Evolutionary conservation across 2,329 filamentous ascomycete genomes (phyloP), one percentile per base, ranked within the genome.

Genomic region (Scedosporium minutisporum): DNA sequence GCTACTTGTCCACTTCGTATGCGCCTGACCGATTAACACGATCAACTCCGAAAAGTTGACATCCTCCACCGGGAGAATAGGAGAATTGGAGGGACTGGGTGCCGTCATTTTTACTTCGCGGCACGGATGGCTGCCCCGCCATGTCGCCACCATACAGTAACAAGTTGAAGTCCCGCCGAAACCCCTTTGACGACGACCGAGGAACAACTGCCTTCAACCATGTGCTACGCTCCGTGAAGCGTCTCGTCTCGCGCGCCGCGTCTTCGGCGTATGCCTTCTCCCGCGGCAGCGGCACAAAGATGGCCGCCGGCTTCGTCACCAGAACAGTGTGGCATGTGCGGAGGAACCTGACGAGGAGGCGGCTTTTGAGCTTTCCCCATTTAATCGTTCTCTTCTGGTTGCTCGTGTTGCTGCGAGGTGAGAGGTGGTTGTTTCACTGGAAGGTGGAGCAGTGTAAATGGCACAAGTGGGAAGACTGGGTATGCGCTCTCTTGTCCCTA

Each of bases 401-500:
- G 48, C 73, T 90, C 23, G 81, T 89, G 21, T 70, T 99, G 65
- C 84, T 95, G 66, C 95, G 90, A 86, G 92, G 93, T 1, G 95
- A 99, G 77, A 81, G 89, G 64, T 89, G 84, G 74, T 82, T 88
- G 42, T 97, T 96, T 73, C 80, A 82, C 61, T 84, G 83, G 66
- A 86, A 83, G 64, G 84, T 96, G 16, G 78, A 83, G 63, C 80
- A 78, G 60, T 99, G 95, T 74, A 77, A 83, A 62, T 99, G 95
- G 95, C 81, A 84, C 42, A 83, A 83, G 48, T 99, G 95, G 95
- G 95, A 99, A 78, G 82, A 85, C 74, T 99, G 95, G 93, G 92
- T 96, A 80, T 71, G 84, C 38, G 48, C 21, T 5, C 58, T 38
- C 25, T 41, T 33, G 21, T 12, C 5, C 33, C 38, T 10, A 14